These are phyloP conservation scores for Arachis hypogaea DNA, from an alignment of 306 rosid species.

Conservation along the genomic window DNA sequence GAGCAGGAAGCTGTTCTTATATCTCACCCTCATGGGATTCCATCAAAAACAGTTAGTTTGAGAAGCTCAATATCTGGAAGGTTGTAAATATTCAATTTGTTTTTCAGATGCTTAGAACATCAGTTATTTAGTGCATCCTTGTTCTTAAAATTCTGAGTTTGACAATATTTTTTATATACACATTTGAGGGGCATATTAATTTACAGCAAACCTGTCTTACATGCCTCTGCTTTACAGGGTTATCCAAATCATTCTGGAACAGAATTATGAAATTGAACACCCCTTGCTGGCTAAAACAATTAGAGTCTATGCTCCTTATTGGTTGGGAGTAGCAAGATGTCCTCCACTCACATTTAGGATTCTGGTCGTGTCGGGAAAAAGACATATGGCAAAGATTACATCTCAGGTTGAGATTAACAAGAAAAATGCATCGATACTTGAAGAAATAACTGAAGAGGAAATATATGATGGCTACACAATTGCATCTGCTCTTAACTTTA, in stretches of 20 bases:
- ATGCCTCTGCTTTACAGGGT: constrained; percentile 67
- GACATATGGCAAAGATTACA: constrained; percentile 50
- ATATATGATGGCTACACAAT: constrained; percentile 77
- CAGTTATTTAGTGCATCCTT: constrained; percentile 22
- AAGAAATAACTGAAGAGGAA: constrained; percentile 93
- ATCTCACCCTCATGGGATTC: constrained; percentile 75
- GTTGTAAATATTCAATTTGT: constrained; percentile 48
- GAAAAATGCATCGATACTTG: constrained; percentile 54
- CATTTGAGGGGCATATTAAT: constrained; percentile 36
- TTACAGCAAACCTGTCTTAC: constrained; percentile 38
- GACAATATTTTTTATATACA: constrained; percentile 11
- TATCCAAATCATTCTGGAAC: constrained; percentile 86
- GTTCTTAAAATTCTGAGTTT: constrained; percentile 18
- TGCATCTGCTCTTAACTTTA: constrained; percentile 83
- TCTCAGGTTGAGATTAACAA: constrained; percentile 55
- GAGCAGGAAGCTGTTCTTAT: constrained; percentile 88
- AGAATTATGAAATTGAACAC: constrained; percentile 60
- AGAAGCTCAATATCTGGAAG: constrained; percentile 98
- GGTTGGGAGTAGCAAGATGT: constrained; percentile 81
- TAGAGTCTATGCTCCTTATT: constrained; percentile 87
- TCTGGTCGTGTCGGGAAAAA: constrained; percentile 65
- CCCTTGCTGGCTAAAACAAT: constrained; percentile 71
- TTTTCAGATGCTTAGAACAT: constrained; percentile 23
- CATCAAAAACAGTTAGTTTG: constrained; percentile 76
- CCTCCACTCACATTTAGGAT: constrained; percentile 84